Evolutionary conservation across 805 yeast genomes (phyloP).

Genomic region (Jamesozyma rosinii): DNA sequence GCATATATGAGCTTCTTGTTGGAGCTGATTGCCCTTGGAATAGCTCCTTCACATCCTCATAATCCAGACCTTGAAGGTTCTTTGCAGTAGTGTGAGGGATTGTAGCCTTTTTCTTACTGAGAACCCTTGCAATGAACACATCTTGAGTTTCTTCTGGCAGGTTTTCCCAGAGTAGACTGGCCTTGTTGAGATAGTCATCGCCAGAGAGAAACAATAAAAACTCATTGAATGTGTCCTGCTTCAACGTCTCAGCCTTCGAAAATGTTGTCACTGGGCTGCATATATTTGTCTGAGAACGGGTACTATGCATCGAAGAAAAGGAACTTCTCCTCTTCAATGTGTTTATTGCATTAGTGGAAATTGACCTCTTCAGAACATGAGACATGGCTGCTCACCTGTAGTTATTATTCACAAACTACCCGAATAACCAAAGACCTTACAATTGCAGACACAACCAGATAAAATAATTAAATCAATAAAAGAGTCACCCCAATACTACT

Average conservation of each 20-base stretch:
- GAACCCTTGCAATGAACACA: slow-evolving; percentile 6
- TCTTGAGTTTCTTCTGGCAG: slow-evolving; percentile 9
- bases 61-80: neutral
- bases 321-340: slow-evolving; percentile 2
- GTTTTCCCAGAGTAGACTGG: slow-evolving; percentile 8
- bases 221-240: slow-evolving; percentile 9
- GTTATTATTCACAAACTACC: neutral
- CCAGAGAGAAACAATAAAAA: slow-evolving; percentile 6
- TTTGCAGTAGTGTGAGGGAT: neutral
- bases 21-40: slow-evolving; percentile 2
- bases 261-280: slow-evolving; percentile 1
- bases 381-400: neutral
- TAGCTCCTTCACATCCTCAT: slow-evolving; percentile 3
- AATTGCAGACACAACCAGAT: too few species aligned
- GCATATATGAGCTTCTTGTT: slow-evolving; percentile 4
- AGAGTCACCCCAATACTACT: neutral
- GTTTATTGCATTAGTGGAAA: slow-evolving; percentile 4
- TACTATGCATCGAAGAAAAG: slow-evolving; percentile 3
- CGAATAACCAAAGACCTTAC: too few species aligned
- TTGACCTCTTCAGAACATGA: slow-evolving; percentile 4
- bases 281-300: slow-evolving; percentile 4
- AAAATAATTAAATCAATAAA: neutral
- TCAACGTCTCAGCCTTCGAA: neutral
- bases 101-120: slow-evolving; percentile 1
- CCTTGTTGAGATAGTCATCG: slow-evolving; percentile 4